Evolutionary conservation across 768 basidiomycete genomes (phyloP), one percentile per base, ranked within the genome.

Genomic region (Termitomyces sp.): DNA sequence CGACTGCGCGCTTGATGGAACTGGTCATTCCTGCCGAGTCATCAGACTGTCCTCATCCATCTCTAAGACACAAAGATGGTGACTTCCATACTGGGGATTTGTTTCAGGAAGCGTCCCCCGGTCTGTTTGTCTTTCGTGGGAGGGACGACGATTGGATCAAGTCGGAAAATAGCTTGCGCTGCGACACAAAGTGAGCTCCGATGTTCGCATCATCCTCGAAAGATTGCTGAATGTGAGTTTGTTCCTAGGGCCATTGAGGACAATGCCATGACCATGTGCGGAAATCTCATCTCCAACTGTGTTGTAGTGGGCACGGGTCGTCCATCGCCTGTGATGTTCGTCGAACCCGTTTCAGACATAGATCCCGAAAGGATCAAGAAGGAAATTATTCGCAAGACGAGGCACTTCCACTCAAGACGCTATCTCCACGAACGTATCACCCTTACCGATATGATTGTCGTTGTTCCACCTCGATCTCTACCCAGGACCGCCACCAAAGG

Each of bases 401-500:
- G 85, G 23, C 80, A 79, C 23, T 91, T 91, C 76, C 86, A 91
- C 67, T 79, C 78, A 10, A 76, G 88, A 55, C 79, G 87, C 54
- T 91, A 91, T 67, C 71, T 89, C 50, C 89, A 91, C 70, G 89
- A 91, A 67, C 86, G 88, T 40, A 85, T 91, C 72, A 78, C 77
- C 5, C 80, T 77, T 7, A 62, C 80, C 4, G 77, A 85, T 49
- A 80, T 88, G 78, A 78, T 91, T 56, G 70, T 91, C 58, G 71
- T 91, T 43, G 88, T 89, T 17, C 75, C 82, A 28, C 72, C 74
- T 43, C 77, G 79, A n/a, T 80, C 86, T 1, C 78, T 91, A 43
- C 89, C 89, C 40, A 76, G 89, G 60, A 91, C 89, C 0, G 83
- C 82, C 19, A 89, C 89, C 12, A 91, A 91, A 72, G 89, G 89